Evolutionary conservation across 345 rosid species (phyloP).

Genomic region (Turnera subulata): DNA sequence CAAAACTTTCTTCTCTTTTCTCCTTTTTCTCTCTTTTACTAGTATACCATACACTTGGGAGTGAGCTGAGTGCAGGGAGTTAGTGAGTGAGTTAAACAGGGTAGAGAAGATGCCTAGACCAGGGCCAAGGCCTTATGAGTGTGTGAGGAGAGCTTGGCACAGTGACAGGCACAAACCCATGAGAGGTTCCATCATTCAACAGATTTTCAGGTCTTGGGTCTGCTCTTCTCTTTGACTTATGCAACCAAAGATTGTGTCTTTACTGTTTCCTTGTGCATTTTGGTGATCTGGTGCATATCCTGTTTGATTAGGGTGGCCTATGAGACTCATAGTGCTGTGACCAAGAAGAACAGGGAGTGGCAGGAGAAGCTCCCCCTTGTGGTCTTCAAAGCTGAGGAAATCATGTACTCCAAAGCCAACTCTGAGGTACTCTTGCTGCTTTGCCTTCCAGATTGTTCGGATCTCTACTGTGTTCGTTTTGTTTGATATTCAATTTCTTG

Average conservation of each 20-base stretch:
- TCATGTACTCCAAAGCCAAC: slow-evolving; percentile 95
- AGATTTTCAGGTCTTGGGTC: slow-evolving; percentile 82
- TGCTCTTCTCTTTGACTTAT: slow-evolving; percentile 5
- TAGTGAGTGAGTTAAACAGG: neutral
- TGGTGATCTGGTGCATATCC: slow-evolving; percentile 18
- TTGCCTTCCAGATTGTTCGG: slow-evolving; percentile 14
- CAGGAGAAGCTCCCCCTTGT: slow-evolving; percentile 82
- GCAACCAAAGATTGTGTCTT: slow-evolving; percentile 1
- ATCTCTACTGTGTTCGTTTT: slow-evolving; percentile 10
- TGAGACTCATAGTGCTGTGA: slow-evolving; percentile 52
- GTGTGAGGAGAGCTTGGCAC: slow-evolving; percentile 96
- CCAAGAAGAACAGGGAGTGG: slow-evolving; percentile 91
- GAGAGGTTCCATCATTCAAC: slow-evolving; percentile 80
- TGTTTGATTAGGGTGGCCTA: slow-evolving; percentile 58
- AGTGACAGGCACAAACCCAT: slow-evolving; percentile 90
- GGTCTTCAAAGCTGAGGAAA: slow-evolving; percentile 84
- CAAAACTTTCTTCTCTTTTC: neutral
- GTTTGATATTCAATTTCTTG: slow-evolving; percentile 1
- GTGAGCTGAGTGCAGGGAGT: too few species aligned
- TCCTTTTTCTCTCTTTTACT: neutral
- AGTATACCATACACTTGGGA: neutral
- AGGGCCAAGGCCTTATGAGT: slow-evolving; percentile 93
- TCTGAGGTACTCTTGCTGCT: slow-evolving; percentile 60
- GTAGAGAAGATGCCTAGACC: slow-evolving; percentile 75
- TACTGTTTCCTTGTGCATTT: slow-evolving; percentile 11